These are phyloP conservation scores for Mucor irregularis DNA, from an alignment of 371 early-diverging fungal species.

Conservation along the genomic window DNA sequence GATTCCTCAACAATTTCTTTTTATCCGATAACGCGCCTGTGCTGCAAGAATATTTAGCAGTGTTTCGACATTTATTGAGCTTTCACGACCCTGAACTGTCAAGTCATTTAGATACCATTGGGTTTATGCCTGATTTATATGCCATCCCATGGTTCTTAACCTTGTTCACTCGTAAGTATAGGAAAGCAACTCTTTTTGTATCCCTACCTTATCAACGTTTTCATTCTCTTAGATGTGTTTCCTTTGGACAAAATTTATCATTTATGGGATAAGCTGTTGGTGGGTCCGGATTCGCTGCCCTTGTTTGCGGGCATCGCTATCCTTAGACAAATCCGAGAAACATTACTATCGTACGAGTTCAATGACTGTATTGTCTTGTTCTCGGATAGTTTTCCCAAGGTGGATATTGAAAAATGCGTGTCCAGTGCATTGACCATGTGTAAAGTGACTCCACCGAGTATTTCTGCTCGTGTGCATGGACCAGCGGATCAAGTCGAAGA, in stretches of 20 bases:
- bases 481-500: not conserved
- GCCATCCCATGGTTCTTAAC: conserved; percentile 88
- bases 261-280: conserved; percentile 76
- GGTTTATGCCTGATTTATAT: conserved; percentile 73
- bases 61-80: conserved; percentile 65
- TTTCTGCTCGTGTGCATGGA: conserved; percentile 28
- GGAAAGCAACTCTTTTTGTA: too few species aligned
- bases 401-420: conserved; percentile 74
- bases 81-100: conserved; percentile 79
- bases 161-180: conserved; percentile 72
- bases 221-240: conserved; percentile 62
- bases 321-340: conserved; percentile 62
- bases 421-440: conserved; percentile 69
- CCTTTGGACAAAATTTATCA: conserved; percentile 78
- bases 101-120: conserved; percentile 62
- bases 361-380: conserved; percentile 66
- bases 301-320: conserved; percentile 75
- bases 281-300: conserved; percentile 65
- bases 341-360: conserved; percentile 61
- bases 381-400: conserved; percentile 68
- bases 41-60: conserved; percentile 65
- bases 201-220: not conserved
- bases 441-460: conserved; percentile 64
- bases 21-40: conserved; percentile 69
- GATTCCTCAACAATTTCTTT: conserved; percentile 70